Percentiles rank a stretch among this genome's conserved stretches.
Conservation (phyloP, 2,329 filamentous ascomycete genomes). For the Claviceps purpurea region DNA sequence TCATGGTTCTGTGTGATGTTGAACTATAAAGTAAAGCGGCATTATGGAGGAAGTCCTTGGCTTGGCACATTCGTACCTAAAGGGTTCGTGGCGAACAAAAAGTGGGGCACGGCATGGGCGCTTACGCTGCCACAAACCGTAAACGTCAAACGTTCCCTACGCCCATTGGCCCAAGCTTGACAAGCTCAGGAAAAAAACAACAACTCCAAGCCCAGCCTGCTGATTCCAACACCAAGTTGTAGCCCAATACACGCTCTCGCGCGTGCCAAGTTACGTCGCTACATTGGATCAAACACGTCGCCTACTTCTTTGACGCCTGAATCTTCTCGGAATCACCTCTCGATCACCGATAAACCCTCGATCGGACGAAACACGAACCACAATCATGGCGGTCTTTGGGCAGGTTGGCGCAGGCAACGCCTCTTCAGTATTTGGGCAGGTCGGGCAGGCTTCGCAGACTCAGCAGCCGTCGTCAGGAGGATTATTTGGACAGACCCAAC, state of each 20-base stretch:
- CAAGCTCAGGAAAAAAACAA: conserved; percentile 3
- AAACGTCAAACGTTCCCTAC: neutral
- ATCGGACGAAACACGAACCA: neutral
- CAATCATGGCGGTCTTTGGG: conserved; percentile 23
- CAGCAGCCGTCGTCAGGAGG: conserved; percentile 4
- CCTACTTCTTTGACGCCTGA: neutral
- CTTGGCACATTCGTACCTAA: neutral
- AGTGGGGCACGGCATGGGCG: neutral
- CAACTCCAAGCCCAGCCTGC: neutral
- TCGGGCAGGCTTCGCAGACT: neutral
- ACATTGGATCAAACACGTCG: neutral
- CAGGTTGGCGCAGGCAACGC: conserved; percentile 11
- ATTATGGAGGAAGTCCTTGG: too few relatives aligned
- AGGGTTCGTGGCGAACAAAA: neutral
- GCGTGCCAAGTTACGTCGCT: neutral
- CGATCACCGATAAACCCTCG: neutral
- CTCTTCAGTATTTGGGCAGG: conserved; percentile 17
- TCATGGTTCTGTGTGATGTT: too few relatives aligned
- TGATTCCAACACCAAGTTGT: neutral
- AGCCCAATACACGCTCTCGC: neutral
- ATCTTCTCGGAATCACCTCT: neutral
- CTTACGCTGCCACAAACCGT: neutral
- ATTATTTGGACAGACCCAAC: conserved; percentile 5
- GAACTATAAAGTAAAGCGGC: too few relatives aligned
- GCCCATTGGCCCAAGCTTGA: conserved; percentile 22